Evolutionary conservation across 169 alveolate species (phyloP).

Genomic region (Plasmodium reichenowi): DNA sequence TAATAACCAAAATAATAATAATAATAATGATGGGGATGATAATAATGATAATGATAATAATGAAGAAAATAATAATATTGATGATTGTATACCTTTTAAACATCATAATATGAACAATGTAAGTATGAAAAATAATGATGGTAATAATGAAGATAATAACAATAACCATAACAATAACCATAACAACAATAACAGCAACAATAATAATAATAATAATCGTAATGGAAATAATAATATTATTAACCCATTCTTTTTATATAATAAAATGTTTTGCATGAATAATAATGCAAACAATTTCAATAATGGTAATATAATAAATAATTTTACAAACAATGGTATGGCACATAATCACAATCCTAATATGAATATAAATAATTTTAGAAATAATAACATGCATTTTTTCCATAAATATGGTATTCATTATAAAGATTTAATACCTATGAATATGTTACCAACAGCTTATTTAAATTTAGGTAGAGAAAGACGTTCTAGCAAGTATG

Average conservation of each 20-base stretch:
- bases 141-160: background rate
- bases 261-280: background rate
- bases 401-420: constrained; percentile 2
- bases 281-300: background rate
- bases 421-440: background rate
- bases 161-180: background rate
- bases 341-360: background rate
- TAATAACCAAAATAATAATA: too few relatives aligned
- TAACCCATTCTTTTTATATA: background rate
- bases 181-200: background rate
- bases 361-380: background rate
- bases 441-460: background rate
- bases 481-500: background rate
- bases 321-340: background rate
- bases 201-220: background rate
- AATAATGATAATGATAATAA: too few relatives aligned
- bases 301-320: constrained; percentile 1
- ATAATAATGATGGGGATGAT: too few relatives aligned
- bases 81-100: too few relatives aligned
- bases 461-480: background rate
- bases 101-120: too few relatives aligned
- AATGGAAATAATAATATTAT: background rate
- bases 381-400: background rate
- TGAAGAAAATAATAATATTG: too few relatives aligned
- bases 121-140: too few relatives aligned